phyloP scores from a whole-genome alignment of 768 basidiomycete genomes.

The Suillus occidentalis region DNA sequence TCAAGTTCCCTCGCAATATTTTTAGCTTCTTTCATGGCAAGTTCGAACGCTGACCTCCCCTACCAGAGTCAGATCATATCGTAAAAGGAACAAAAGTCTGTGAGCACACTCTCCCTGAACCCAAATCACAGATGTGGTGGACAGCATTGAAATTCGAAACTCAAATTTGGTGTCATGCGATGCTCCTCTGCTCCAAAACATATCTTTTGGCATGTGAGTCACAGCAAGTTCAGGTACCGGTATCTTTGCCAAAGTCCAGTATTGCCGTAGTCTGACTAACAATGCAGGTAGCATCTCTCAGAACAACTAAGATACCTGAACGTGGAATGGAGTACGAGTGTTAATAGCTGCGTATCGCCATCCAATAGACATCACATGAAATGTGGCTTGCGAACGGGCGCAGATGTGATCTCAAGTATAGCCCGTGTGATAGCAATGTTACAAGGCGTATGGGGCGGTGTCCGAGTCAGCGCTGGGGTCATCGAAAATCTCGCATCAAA shows the following conservation, averaged over 20 bases:
- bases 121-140: neutral
- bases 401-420: neutral
- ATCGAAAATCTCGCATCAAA: neutral
- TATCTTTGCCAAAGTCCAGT: neutral
- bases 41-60: neutral
- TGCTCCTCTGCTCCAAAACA: neutral
- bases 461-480: too few species aligned
- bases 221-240: neutral
- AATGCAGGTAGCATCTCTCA: neutral
- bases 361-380: neutral
- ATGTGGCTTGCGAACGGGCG: neutral
- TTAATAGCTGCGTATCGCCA: neutral
- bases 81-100: neutral
- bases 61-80: neutral
- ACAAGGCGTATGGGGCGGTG: neutral
- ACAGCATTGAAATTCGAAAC: neutral
- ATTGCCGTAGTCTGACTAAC: neutral
- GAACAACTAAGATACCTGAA: neutral
- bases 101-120: neutral
- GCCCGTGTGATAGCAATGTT: neutral
- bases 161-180: neutral
- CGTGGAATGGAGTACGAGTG: too few species aligned
- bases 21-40: neutral
- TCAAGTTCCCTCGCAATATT: neutral
- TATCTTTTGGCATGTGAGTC: neutral